phyloP scores from a whole-genome alignment of 176 grass and related monocot genomes.

The Zea luxurians region DNA sequence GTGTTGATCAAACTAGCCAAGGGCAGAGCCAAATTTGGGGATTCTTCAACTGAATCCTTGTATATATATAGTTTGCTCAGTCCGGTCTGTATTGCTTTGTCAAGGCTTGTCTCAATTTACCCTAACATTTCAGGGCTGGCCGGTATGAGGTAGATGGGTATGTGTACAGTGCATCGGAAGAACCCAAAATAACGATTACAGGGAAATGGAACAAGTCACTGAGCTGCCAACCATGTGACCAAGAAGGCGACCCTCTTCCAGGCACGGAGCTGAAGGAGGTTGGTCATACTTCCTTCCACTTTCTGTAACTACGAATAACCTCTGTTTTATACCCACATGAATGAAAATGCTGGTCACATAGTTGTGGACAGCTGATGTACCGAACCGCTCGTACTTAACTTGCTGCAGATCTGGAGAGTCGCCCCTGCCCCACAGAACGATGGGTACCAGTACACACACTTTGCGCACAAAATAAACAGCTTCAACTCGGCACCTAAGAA shows the following conservation, averaged over 20 bases:
- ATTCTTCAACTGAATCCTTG: no score
- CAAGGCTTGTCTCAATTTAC: slow-evolving; percentile 1
- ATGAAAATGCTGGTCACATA: background rate
- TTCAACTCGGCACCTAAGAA: slow-evolving; percentile 82
- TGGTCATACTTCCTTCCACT: slow-evolving; percentile 22
- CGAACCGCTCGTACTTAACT: background rate
- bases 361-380: background rate
- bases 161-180: slow-evolving; percentile 83
- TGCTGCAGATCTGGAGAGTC: slow-evolving; percentile 68
- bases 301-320: background rate
- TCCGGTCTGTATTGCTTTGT: slow-evolving; percentile 21
- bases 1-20: no score
- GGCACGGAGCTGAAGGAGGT: slow-evolving; percentile 77
- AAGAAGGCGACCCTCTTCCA: slow-evolving; percentile 90
- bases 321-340: slow-evolving; percentile 7
- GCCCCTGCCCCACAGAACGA: slow-evolving; percentile 66
- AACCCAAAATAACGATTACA: slow-evolving; percentile 89
- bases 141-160: slow-evolving; percentile 95
- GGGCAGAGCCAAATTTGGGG: no score
- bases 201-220: slow-evolving; percentile 88
- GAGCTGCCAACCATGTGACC: slow-evolving; percentile 89
- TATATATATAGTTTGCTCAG: background rate
- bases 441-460: slow-evolving; percentile 91
- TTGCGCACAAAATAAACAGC: slow-evolving; percentile 91
- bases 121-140: slow-evolving; percentile 59